Percentiles rank a stretch among this genome's conserved stretches.
phyloP scores from a whole-genome alignment of 495 filamentous ascomycete genomes.

The Hyphodiscus hymeniophilus region DNA sequence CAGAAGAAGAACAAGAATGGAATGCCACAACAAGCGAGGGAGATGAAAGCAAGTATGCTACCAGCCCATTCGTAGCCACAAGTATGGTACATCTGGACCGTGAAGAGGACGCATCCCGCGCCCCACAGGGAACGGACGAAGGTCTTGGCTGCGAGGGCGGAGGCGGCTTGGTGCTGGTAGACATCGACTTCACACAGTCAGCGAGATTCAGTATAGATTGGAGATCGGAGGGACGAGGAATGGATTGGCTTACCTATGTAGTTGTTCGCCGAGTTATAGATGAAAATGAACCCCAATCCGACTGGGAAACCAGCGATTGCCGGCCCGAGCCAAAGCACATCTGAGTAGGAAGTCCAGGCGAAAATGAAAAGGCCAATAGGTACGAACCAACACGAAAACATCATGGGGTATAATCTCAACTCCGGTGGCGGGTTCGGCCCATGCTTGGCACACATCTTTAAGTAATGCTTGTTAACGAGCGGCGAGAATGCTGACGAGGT shows the following conservation, averaged over 20 bases:
- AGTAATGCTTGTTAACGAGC: too few relatives aligned
- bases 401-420: too few relatives aligned
- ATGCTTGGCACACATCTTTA: too few relatives aligned
- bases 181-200: background rate
- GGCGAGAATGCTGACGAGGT: too few relatives aligned
- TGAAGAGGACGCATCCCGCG: background rate
- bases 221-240: background rate
- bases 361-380: too few relatives aligned
- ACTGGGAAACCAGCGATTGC: too few relatives aligned
- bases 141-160: background rate
- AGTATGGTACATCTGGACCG: background rate
- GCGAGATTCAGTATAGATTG: background rate
- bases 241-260: background rate
- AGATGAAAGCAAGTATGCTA: background rate
- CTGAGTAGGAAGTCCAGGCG: too few relatives aligned
- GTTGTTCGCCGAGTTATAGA: background rate
- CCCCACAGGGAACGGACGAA: background rate
- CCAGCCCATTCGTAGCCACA: background rate
- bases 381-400: too few relatives aligned
- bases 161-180: background rate
- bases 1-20: background rate
- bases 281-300: background rate
- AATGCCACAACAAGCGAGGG: background rate
- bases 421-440: too few relatives aligned
- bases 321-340: too few relatives aligned